A percentile compares a stretch with the other conserved stretches of the same genome.
phyloP scores from a whole-genome alignment of 202 grass and related monocot genomes.

The Saccharum hybrid region DNA sequence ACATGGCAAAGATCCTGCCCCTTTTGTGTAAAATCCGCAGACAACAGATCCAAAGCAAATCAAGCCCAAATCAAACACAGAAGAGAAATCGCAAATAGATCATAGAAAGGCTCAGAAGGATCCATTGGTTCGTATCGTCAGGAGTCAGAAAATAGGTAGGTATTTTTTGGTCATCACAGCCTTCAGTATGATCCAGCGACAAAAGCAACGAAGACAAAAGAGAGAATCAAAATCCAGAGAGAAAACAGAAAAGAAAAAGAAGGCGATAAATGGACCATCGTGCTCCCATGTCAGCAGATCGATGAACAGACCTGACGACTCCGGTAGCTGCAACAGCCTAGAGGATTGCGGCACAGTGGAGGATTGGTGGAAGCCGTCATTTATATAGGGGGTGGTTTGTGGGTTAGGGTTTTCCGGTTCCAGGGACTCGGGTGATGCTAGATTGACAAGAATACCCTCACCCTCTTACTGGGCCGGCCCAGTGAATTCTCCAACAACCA shows the following conservation, averaged over 20 bases:
- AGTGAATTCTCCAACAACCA: neutral
- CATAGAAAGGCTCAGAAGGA: constrained; percentile 72
- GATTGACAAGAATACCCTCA: neutral
- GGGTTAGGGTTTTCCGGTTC: constrained; percentile 38
- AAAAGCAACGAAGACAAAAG: neutral
- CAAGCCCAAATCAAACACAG: neutral
- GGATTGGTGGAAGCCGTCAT: neutral
- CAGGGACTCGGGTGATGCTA: neutral
- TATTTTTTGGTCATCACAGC: constrained; percentile 53
- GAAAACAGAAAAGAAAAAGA: neutral
- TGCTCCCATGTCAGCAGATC: fast-evolving
- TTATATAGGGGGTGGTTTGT: constrained; percentile 44
- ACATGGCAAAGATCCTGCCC: constrained; percentile 19
- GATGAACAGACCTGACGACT: neutral
- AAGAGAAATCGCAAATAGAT: neutral
- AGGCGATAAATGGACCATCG: neutral
- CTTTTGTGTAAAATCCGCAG: fast-evolving
- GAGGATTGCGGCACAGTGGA: neutral
- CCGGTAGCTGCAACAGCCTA: neutral
- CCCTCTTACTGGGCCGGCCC: neutral
- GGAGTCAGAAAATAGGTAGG: constrained; percentile 92
- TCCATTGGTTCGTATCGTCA: constrained; percentile 75
- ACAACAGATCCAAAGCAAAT: neutral
- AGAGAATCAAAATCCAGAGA: neutral
- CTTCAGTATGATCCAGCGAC: neutral